Base-by-base conservation (phyloP, 192 early-diverging fungal species). In the Entomortierella chlamydospora region DNA sequence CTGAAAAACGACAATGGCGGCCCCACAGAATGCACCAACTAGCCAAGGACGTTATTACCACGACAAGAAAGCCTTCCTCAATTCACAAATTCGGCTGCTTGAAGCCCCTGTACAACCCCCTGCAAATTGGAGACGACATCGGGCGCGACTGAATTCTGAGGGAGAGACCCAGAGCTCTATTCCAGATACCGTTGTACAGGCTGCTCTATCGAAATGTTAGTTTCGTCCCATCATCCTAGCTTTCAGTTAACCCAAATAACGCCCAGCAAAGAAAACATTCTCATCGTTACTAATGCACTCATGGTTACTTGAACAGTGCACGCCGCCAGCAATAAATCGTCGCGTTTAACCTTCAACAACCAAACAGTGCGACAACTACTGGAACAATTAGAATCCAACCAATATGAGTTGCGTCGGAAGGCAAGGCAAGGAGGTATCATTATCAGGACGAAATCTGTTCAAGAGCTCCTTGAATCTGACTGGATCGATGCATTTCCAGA, bases 401-500 rank as follows among this genome's bases (percentile, higher is more conserved):
- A 78, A 37, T 61, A 78, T 43, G 74, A 78, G 23, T 17, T 78
- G 4, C 41, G 74, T 13, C 57, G 41, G 47, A 78, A 78, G 41
- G 67, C 74, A 10, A 54, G 59, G 9, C 66, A 68, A 45, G 74
- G 74, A 26, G 74, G 74, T 3, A 70, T 78, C 29, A 64, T 70
- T 45, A 70, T 78, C 31, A 63, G 74, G 67, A 78, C 74, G 33
- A 78, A 65, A 41, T 25, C 67, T 5, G 42, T 47, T 2, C 49
- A 61, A 9, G 74, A 78, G 34, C 42, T 78, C 31, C 61, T 78
- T 25, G 41, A 64, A 2, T 64, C 74, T 7, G 66, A 64, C 55
- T 78, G 74, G 74, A 70, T 78, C 39, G 74, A 78, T 28, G 49
- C 55, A 28, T 78, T 78, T 41, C 74, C 74, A 51, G 61, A 70